phyloP scores from a whole-genome alignment of 345 rosid genomes.

The Salix arbutifolia region DNA sequence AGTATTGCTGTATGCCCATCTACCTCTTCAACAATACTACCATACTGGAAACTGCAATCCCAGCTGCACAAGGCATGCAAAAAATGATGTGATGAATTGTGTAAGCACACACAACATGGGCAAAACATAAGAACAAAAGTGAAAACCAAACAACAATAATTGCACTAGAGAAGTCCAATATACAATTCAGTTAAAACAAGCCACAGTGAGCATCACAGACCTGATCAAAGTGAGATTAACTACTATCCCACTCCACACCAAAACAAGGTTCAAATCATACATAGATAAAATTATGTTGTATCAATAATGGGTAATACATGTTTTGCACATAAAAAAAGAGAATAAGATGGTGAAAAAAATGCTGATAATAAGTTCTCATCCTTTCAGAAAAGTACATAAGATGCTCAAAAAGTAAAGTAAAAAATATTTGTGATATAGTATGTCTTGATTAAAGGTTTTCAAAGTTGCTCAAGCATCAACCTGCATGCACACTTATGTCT shows the following conservation, averaged over 20 bases:
- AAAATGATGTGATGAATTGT: background rate
- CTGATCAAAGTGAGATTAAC: background rate
- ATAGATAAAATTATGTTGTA: background rate
- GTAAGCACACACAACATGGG: background rate
- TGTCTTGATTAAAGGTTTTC: background rate
- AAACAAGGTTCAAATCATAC: background rate
- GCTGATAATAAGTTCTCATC: background rate
- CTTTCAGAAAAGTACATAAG: background rate
- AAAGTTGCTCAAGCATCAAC: background rate
- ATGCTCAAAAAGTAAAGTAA: background rate
- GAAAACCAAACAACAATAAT: background rate
- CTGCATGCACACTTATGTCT: background rate
- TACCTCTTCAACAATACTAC: constrained; percentile 98
- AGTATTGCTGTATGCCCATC: constrained; percentile 99
- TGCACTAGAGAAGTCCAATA: background rate
- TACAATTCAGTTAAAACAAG: background rate
- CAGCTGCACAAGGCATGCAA: constrained; percentile 58
- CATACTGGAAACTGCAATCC: constrained; percentile 94
- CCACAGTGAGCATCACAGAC: background rate
- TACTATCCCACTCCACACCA: background rate
- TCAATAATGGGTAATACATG: background rate
- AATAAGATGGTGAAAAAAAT: background rate
- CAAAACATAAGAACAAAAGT: background rate
- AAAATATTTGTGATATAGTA: background rate
- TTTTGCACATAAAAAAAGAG: background rate